A percentile compares a stretch with the other conserved stretches of the same genome.
These are phyloP conservation scores for Globisporangium mamillatum DNA, from an alignment of 352 stramenopile genomes.

Conservation along the genomic window DNA sequence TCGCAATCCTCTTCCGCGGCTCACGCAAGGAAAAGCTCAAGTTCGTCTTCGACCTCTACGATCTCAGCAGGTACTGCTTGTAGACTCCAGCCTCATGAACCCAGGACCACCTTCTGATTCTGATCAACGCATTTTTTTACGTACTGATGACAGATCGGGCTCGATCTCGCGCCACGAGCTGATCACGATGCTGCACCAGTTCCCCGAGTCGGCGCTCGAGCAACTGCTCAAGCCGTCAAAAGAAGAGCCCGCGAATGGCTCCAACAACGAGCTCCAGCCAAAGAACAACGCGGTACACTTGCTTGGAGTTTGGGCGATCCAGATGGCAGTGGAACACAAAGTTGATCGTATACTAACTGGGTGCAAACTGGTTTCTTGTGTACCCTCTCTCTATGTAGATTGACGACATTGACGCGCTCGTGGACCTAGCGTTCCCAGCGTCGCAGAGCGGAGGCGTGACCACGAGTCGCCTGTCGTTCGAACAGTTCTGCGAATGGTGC, in stretches of 20 bases:
- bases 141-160: conserved; percentile 37
- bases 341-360: neutral
- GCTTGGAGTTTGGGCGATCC: neutral
- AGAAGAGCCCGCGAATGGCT: conserved; percentile 18
- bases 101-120: neutral
- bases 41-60: conserved; percentile 93
- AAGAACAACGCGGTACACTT: conserved; percentile 19
- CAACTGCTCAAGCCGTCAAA: conserved; percentile 48
- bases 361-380: neutral
- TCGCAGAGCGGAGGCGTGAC: conserved; percentile 19
- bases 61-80: conserved; percentile 68
- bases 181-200: conserved; percentile 84
- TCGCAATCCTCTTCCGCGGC: conserved; percentile 85
- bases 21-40: conserved; percentile 89
- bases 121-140: neutral
- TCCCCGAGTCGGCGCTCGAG: conserved; percentile 61
- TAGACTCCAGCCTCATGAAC: neutral
- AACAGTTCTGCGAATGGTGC: conserved; percentile 87
- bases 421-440: conserved; percentile 72
- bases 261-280: neutral
- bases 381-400: conserved; percentile 24
- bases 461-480: conserved; percentile 75
- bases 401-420: conserved; percentile 78
- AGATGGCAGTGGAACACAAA: neutral
- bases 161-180: conserved; percentile 87